Evolutionary conservation across 2,329 filamentous ascomycete genomes (phyloP).

Genomic region (Hypomyces perniciosus): DNA sequence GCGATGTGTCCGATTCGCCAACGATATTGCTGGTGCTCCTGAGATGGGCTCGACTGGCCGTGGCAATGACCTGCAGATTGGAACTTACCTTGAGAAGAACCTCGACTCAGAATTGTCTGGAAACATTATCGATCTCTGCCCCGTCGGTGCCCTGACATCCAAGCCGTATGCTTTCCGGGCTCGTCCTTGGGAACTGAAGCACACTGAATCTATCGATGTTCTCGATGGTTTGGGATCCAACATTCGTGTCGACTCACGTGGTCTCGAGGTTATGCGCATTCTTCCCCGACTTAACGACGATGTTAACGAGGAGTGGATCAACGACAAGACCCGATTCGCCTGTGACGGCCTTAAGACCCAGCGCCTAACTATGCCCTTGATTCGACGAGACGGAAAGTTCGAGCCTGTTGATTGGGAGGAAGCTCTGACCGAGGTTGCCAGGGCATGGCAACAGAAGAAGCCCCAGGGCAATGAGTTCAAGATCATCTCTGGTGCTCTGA

Average conservation of each 20-base stretch:
- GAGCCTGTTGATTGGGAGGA: conserved; percentile 94
- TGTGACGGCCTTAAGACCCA: conserved; percentile 97
- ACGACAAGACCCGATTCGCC: conserved; percentile 95
- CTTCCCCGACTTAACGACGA: conserved; percentile 92
- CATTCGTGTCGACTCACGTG: conserved; percentile 87
- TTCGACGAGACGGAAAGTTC: conserved; percentile 85
- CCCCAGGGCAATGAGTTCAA: conserved; percentile 95
- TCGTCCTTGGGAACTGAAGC: conserved; percentile 93
- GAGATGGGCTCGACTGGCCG: conserved; percentile 91
- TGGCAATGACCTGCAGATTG: conserved; percentile 96
- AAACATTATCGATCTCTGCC: conserved; percentile 97
- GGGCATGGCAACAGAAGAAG: conserved; percentile 70
- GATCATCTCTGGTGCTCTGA: conserved; percentile 82
- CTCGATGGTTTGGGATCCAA: conserved; percentile 89
- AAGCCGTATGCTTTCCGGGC: conserved; percentile 98
- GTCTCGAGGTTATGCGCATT: conserved; percentile 93
- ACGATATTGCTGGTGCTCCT: conserved; percentile 91
- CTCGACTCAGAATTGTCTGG: conserved; percentile 92
- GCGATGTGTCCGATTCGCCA: conserved; percentile 93
- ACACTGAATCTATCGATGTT: conserved; percentile 93
- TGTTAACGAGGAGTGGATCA: conserved; percentile 99
- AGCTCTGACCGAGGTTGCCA: conserved; percentile 78
- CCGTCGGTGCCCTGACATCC: conserved; percentile 90
- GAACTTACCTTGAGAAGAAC: conserved; percentile 92
- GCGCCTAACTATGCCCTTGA: conserved; percentile 83